Conservation (phyloP, 1,284 basidiomycete genomes). For the Puccinia sorghi region DNA sequence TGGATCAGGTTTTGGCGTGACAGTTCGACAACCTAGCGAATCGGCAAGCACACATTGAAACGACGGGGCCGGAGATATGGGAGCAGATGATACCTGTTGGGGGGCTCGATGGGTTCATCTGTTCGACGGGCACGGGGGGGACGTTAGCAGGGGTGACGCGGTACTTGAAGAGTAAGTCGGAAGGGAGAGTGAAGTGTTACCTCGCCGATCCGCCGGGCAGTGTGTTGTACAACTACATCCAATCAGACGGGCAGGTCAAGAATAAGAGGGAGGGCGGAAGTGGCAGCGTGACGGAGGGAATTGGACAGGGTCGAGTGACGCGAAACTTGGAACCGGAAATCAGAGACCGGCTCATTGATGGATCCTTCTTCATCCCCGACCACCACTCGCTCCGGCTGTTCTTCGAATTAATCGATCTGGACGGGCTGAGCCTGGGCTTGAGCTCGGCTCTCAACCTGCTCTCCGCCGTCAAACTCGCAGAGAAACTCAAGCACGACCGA, state of each 20-base stretch:
- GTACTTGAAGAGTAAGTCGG: slow-evolving; percentile 56
- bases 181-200: slow-evolving; percentile 58
- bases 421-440: slow-evolving; percentile 95
- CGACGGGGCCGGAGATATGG: slow-evolving; percentile 59
- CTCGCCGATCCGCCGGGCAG: slow-evolving; percentile 76
- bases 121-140: slow-evolving; percentile 58
- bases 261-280: slow-evolving; percentile 69
- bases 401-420: slow-evolving; percentile 85
- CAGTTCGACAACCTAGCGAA: slow-evolving; percentile 58
- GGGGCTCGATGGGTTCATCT: slow-evolving; percentile 58
- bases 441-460: slow-evolving; percentile 94
- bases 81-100: slow-evolving; percentile 56
- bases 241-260: slow-evolving; percentile 72
- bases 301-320: slow-evolving; percentile 97
- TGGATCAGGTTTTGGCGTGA: neutral
- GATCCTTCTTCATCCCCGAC: slow-evolving; percentile 83
- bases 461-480: slow-evolving; percentile 83
- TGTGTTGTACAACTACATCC: slow-evolving; percentile 82
- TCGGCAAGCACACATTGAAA: slow-evolving; percentile 58
- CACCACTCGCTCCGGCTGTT: slow-evolving; percentile 89
- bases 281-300: slow-evolving; percentile 95
- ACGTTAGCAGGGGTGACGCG: slow-evolving; percentile 58
- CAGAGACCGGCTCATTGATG: slow-evolving; percentile 66
- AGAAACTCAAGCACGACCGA: slow-evolving; percentile 63
- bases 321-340: slow-evolving; percentile 86